Conservation (phyloP, 1,139 yeast genomes). For the Kazachstania sp. region DNA sequence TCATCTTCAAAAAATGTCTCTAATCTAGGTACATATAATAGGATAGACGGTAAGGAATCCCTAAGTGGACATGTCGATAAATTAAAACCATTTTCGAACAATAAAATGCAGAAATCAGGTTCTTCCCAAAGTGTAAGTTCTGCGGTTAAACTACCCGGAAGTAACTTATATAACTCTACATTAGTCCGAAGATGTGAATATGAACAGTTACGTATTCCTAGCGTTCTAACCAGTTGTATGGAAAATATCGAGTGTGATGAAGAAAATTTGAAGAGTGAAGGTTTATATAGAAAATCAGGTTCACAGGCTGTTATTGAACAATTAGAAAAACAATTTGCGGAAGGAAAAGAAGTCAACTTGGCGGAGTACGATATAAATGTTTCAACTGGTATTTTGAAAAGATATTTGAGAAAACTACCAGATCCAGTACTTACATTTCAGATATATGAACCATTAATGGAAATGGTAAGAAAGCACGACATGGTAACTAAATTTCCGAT, state of each 20-base stretch:
- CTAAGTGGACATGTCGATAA: not conserved
- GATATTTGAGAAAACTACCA: constrained; percentile 77
- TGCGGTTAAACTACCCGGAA: constrained; percentile 9
- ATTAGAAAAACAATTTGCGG: constrained; percentile 29
- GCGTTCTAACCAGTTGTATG: constrained; percentile 65
- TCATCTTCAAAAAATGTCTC: constrained; percentile 7
- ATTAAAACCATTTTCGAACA: constrained; percentile 3
- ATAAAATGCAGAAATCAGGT: constrained; percentile 6
- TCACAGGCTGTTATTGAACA: constrained; percentile 47
- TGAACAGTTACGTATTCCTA: constrained; percentile 60
- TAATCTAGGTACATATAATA: constrained; percentile 18
- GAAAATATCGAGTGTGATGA: constrained; percentile 60
- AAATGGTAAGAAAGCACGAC: constrained; percentile 35
- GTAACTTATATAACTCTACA: constrained; percentile 28
- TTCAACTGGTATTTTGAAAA: constrained; percentile 74
- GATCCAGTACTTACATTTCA: constrained; percentile 74
- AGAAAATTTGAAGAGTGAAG: constrained; percentile 62
- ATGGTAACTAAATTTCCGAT: constrained; percentile 24
- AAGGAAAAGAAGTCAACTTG: constrained; percentile 35
- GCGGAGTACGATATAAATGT: constrained; percentile 69
- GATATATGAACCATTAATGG: constrained; percentile 58
- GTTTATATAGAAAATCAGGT: constrained; percentile 87
- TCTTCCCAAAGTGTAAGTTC: constrained; percentile 7
- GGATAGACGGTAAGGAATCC: not conserved
- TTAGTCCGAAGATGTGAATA: constrained; percentile 49